Conservation (phyloP, 441 rosid species). For the Syzygium syzygioides region DNA sequence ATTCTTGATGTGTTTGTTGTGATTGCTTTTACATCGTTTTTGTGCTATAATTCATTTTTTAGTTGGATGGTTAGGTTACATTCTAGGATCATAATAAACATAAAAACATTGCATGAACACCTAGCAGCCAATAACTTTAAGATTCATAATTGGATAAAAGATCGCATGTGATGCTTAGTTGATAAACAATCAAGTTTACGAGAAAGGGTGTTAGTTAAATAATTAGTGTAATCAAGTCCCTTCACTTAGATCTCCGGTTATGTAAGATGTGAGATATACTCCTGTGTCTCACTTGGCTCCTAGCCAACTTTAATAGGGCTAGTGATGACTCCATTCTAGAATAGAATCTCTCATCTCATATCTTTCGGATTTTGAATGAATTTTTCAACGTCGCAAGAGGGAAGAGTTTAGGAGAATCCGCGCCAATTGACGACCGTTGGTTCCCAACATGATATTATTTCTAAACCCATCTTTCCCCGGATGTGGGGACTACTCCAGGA, state of each 20-base stretch:
- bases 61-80: neutral
- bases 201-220: neutral
- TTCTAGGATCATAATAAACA: neutral
- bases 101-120: neutral
- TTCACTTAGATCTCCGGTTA: neutral
- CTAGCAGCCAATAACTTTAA: neutral
- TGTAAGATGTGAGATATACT: neutral
- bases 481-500: neutral
- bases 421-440: neutral
- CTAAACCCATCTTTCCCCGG: neutral
- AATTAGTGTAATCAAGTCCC: neutral
- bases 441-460: neutral
- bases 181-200: neutral
- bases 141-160: neutral
- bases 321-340: neutral
- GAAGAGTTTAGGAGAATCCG: neutral
- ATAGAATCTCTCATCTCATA: neutral
- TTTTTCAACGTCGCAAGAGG: neutral
- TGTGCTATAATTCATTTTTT: no score
- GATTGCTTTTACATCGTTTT: neutral
- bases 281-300: neutral
- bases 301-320: no score
- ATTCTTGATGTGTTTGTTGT: neutral
- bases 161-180: neutral
- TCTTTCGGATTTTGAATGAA: neutral